Percentiles rank a stretch among this genome's conserved stretches.
phyloP scores from a whole-genome alignment of 306 rosid species.

The Lathyrus tuberosus region DNA sequence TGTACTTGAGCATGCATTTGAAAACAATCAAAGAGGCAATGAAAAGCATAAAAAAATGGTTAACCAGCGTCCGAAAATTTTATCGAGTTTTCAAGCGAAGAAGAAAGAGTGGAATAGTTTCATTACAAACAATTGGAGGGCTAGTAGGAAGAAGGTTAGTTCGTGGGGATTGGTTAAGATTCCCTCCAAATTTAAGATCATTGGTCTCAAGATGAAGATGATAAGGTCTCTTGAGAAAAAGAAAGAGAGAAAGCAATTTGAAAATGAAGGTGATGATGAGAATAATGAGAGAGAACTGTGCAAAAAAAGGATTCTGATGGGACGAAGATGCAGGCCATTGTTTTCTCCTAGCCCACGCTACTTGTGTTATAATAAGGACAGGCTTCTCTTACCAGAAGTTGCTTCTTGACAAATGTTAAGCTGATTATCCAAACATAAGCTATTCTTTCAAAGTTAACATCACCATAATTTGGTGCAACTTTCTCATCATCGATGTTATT shows the following conservation, averaged over 20 bases:
- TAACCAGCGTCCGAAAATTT: slow-evolving; percentile 14
- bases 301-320: slow-evolving; percentile 78
- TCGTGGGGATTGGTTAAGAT: slow-evolving; percentile 33
- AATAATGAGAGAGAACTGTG: slow-evolving; percentile 44
- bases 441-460: too few species aligned
- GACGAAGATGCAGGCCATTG: slow-evolving; percentile 67
- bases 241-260: slow-evolving; percentile 19
- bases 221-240: slow-evolving; percentile 28
- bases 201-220: slow-evolving; percentile 38
- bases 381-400: slow-evolving; percentile 43
- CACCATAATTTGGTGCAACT: too few species aligned
- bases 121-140: background rate
- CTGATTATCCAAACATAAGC: too few species aligned
- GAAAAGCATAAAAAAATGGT: slow-evolving; percentile 7
- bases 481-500: too few species aligned
- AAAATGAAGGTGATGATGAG: background rate
- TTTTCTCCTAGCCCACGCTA: slow-evolving; percentile 41
- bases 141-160: slow-evolving; percentile 33
- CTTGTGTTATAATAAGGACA: slow-evolving; percentile 45
- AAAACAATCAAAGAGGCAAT: background rate
- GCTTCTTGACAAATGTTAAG: slow-evolving; percentile 23
- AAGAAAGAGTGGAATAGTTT: slow-evolving; percentile 17
- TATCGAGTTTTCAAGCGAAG: slow-evolving; percentile 27
- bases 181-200: slow-evolving; percentile 29
- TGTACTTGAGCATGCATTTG: slow-evolving; percentile 10